Base-by-base conservation (phyloP, 208 protist species). In the Leishmania lainsoni region DNA sequence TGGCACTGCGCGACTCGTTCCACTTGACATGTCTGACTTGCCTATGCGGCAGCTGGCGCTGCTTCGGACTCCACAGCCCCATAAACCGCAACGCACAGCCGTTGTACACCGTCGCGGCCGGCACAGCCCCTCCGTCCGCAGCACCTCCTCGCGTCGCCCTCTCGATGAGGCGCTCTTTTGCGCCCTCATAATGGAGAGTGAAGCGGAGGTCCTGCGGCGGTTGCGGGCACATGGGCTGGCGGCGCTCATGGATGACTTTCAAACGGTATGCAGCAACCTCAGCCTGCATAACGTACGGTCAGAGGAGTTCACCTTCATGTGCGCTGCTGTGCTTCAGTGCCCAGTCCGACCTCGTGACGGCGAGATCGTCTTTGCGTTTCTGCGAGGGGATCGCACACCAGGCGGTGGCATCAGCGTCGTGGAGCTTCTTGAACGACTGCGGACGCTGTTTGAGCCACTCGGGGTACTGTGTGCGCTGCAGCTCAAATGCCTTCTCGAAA, bases 131-230 rank as follows among this genome's bases (percentile, higher is more conserved):
- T 32, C 29, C 26, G 6, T n/a, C 71, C 45, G 71, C 48, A 32
- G 65, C 48, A 54, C 4, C 22, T 22, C 35, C 17, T 65, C 75
- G 20, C 77, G 71, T 26, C 81, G 81, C n/a, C 81, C 81, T n/a
- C 52, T 85, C 10, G 81, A 85, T 58, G 81, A 85, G 77, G 81
- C 81, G 12, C 72, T 85, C 1, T 85, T 85, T 75, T 85, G 81
- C 42, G 81, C 77, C 0, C 32, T 78, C 35, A 73, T 76, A 17
- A 85, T 85, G 81, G 81, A 85, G 45, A 66, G 81, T 20, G 77
- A 85, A 29, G 72, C 52, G 52, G 59, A 61, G 4, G 81, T 85
- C 9, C 32, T 79, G 72, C 20, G 59, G 29, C 76, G 75, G 76
- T 75, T 85, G 49, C 76, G 81, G 39, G 48, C 35, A n/a, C 56